These are phyloP conservation scores for Protomyces macrosporus DNA, from an alignment of 1,139 yeast species.

Conservation along the genomic window DNA sequence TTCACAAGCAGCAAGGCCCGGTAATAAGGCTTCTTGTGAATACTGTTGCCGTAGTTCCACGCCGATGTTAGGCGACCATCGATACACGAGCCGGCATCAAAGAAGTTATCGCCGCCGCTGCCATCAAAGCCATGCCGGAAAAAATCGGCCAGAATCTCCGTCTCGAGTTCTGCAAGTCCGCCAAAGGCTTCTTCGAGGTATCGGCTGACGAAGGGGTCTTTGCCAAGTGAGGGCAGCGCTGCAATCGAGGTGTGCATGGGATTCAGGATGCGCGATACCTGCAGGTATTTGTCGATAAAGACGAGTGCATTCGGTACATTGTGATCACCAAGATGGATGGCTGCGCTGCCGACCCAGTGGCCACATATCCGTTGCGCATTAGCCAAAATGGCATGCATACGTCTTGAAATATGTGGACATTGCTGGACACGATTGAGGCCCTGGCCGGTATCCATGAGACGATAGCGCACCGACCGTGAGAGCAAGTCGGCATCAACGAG, in stretches of 20 bases:
- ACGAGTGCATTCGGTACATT: constrained; percentile 74
- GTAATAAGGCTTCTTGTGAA: constrained; percentile 56
- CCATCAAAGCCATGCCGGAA: constrained; percentile 68
- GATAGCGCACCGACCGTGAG: constrained; percentile 47
- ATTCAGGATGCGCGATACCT: constrained; percentile 64
- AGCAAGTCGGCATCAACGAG: constrained; percentile 64
- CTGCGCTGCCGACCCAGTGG: constrained; percentile 67
- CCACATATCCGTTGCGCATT: constrained; percentile 59
- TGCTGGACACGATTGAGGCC: constrained; percentile 67
- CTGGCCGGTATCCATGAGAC: constrained; percentile 67
- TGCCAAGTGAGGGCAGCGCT: constrained; percentile 49
- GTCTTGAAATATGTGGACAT: constrained; percentile 60
- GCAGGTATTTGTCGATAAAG: constrained; percentile 67
- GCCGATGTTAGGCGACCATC: constrained; percentile 74
- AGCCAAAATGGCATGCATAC: constrained; percentile 59
- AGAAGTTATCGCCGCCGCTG: constrained; percentile 71
- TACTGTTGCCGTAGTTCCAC: constrained; percentile 71
- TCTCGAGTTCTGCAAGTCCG: constrained; percentile 48
- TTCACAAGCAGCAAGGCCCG: constrained; percentile 62
- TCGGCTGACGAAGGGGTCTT: constrained; percentile 47
- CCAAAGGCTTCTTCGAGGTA: constrained; percentile 57
- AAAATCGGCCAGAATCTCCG: constrained; percentile 57
- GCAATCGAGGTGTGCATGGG: constrained; percentile 58
- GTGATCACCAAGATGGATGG: constrained; percentile 69
- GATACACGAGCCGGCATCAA: constrained; percentile 73